phyloP scores from a whole-genome alignment of 2,329 filamentous ascomycete species.

The Phaeosphaeriaceae sp. region DNA sequence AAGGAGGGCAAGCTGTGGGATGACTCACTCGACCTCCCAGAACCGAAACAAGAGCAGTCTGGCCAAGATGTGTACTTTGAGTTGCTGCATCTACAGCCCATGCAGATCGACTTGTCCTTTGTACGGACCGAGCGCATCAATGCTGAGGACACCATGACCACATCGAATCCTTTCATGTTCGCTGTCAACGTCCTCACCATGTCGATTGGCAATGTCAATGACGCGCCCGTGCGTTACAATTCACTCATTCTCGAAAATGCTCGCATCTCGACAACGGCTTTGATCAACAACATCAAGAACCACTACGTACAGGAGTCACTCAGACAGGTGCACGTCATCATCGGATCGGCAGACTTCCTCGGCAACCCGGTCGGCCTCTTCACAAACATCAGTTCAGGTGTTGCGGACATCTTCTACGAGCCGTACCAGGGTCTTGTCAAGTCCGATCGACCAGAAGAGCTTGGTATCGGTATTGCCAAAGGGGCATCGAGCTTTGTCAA shows the following conservation, averaged over 20 bases:
- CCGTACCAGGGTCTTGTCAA: conserved; percentile 97
- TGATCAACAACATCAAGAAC: conserved; percentile 85
- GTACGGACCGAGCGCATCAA: conserved; percentile 97
- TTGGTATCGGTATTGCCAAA: conserved; percentile 94
- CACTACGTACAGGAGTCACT: conserved; percentile 98
- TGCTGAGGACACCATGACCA: conserved; percentile 88
- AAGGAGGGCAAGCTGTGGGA: conserved; percentile 88
- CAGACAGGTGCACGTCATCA: conserved; percentile 94
- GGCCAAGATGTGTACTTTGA: conserved; percentile 99
- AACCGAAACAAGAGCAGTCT: conserved; percentile 82
- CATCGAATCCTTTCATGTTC: conserved; percentile 96
- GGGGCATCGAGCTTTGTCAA: conserved; percentile 97
- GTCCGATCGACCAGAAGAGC: conserved; percentile 92
- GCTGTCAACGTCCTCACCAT: conserved; percentile 98
- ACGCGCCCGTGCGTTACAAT: conserved; percentile 92
- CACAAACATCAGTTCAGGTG: conserved; percentile 96
- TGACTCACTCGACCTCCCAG: conserved; percentile 87
- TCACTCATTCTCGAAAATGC: conserved; percentile 95
- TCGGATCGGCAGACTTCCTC: conserved; percentile 96
- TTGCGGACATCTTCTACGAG: conserved; percentile 98
- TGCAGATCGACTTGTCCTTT: conserved; percentile 97
- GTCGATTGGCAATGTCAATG: conserved; percentile 99
- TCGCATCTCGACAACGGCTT: conserved; percentile 81
- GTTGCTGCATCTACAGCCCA: conserved; percentile 93
- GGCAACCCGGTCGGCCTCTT: conserved; percentile 97